Evolutionary conservation across 768 basidiomycete species (phyloP).

Genomic region (Naematelia encephala): DNA sequence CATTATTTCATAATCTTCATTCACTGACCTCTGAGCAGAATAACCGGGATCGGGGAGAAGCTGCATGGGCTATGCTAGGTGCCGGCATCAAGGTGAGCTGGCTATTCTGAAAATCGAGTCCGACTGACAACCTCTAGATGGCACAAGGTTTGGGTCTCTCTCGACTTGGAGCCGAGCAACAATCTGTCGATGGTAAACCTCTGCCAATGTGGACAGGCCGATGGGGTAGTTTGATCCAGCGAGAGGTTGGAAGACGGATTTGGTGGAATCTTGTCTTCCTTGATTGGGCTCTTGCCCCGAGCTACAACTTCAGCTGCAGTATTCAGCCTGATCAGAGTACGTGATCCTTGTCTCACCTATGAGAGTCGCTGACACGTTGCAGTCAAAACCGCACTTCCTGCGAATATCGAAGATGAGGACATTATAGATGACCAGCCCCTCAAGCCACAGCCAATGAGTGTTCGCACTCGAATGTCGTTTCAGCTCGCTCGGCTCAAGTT

Average conservation of each 20-base stretch:
- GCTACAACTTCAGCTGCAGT: conserved; percentile 47
- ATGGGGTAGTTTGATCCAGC: conserved; percentile 50
- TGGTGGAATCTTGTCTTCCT: conserved; percentile 52
- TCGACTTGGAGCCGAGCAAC: conserved; percentile 49
- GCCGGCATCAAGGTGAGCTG: conserved; percentile 47
- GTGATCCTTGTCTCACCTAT: conserved; percentile 12
- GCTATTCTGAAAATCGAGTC: conserved; percentile 2
- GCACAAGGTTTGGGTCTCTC: conserved; percentile 51
- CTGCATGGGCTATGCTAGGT: conserved; percentile 51
- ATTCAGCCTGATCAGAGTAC: conserved; percentile 51
- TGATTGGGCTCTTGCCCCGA: conserved; percentile 50
- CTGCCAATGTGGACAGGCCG: conserved; percentile 48
- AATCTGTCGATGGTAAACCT: conserved; percentile 34
- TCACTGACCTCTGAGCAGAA: conserved; percentile 29
- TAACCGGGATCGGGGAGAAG: conserved; percentile 51
- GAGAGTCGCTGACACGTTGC: conserved; percentile 3
- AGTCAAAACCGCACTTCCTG: conserved; percentile 51
- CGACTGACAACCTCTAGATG: conserved; percentile 31
- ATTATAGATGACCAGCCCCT: conserved; percentile 47
- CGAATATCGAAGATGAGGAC: conserved; percentile 51
- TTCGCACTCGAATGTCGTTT: conserved; percentile 49
- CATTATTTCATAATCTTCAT: not conserved
- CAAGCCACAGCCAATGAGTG: conserved; percentile 33
- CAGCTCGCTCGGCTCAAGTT: conserved; percentile 48
- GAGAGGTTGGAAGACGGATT: conserved; percentile 48